Evolutionary conservation across 108 stramenopile species (phyloP).

Genomic region (Skeletonema costatum): DNA sequence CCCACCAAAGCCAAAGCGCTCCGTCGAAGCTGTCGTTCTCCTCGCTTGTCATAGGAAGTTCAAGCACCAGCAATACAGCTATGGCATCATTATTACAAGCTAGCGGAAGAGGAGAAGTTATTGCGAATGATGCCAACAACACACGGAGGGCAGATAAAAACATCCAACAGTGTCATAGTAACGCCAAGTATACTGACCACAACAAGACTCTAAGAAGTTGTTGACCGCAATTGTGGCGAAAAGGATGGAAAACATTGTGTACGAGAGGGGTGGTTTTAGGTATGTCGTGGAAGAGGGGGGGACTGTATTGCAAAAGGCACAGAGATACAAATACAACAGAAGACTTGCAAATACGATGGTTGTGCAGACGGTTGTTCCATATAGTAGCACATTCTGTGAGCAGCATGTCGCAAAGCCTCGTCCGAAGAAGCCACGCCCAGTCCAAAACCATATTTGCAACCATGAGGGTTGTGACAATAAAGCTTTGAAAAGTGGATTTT

Average conservation of each 20-base stretch:
- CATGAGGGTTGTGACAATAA: neutral
- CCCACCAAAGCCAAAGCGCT: neutral
- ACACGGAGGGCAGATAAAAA: too few relatives aligned
- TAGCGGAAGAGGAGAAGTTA: too few relatives aligned
- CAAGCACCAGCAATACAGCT: too few relatives aligned
- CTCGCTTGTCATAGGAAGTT: too few relatives aligned
- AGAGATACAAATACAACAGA: neutral
- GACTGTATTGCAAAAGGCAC: neutral
- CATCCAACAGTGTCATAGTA: too few relatives aligned
- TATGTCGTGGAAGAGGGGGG: neutral
- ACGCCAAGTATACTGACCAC: too few relatives aligned
- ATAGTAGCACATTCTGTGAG: neutral
- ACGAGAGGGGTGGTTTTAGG: neutral
- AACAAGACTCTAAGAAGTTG: too few relatives aligned
- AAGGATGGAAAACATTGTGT: neutral
- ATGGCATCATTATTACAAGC: too few relatives aligned
- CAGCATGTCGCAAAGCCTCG: neutral
- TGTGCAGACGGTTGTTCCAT: neutral
- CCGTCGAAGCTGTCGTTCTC: too few relatives aligned
- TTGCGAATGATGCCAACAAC: too few relatives aligned
- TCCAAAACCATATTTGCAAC: neutral
- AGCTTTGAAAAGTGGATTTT: neutral
- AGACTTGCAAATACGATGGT: neutral
- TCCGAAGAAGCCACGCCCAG: neutral
- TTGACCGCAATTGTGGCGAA: neutral